phyloP scores from a whole-genome alignment of 2,329 filamentous ascomycete genomes.

The Aspergillus ochraceoroseus region DNA sequence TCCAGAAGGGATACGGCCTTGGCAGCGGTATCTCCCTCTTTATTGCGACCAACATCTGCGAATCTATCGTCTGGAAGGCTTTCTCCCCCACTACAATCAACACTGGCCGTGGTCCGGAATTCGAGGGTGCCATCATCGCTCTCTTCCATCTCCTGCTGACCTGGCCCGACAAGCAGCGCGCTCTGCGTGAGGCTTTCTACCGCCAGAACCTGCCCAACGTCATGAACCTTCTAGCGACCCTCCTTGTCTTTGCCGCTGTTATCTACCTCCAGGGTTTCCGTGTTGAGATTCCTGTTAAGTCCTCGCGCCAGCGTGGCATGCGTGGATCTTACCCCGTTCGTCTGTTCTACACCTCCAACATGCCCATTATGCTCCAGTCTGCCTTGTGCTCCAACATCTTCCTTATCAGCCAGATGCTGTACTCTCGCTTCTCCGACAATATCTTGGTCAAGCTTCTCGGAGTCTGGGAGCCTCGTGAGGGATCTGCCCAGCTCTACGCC shows the following conservation, averaged over 20 bases:
- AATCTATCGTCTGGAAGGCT: slow-evolving; percentile 99
- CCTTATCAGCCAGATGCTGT: slow-evolving; percentile 98
- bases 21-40: slow-evolving; percentile 98
- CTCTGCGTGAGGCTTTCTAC: slow-evolving; percentile 98
- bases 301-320: slow-evolving; percentile 95
- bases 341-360: slow-evolving; percentile 99
- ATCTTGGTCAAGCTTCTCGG: slow-evolving; percentile 94
- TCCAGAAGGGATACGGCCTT: slow-evolving; percentile 98
- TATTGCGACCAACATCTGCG: slow-evolving; percentile 99
- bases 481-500: slow-evolving; percentile 87
- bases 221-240: slow-evolving; percentile 94
- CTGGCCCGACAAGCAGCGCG: slow-evolving; percentile 98
- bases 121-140: slow-evolving; percentile 96
- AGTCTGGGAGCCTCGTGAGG: slow-evolving; percentile 97
- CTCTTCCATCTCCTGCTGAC: slow-evolving; percentile 97
- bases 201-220: slow-evolving; percentile 98
- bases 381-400: slow-evolving; percentile 98
- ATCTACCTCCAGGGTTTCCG: slow-evolving; percentile 99
- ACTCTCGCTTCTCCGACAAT: slow-evolving; percentile 98
- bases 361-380: slow-evolving; percentile 99
- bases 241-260: slow-evolving; percentile 90
- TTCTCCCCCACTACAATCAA: slow-evolving; percentile 99
- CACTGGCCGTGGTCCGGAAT: slow-evolving; percentile 97
- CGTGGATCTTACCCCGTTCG: slow-evolving; percentile 97
- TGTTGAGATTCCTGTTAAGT: slow-evolving; percentile 99